These are phyloP conservation scores for Lepiota venenata DNA, from an alignment of 768 basidiomycete species.

Conservation along the genomic window DNA sequence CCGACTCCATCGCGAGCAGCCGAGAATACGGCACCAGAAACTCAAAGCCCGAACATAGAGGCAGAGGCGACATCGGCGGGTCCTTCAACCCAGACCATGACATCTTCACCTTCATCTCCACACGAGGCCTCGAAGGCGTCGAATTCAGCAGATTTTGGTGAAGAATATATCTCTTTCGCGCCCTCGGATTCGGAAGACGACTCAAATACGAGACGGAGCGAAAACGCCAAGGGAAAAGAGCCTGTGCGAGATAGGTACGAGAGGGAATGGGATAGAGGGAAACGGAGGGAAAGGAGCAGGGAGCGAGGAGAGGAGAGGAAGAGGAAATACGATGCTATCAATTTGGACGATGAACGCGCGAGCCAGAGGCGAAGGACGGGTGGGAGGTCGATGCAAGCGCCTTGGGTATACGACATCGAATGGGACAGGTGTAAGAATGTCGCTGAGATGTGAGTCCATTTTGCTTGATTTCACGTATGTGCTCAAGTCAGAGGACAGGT, in stretches of 20 bases:
- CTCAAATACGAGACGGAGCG: constrained; percentile 2
- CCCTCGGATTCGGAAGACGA: constrained; percentile 2
- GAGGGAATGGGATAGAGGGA: constrained; percentile 41
- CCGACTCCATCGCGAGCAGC: no score
- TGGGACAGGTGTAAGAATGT: constrained; percentile 76
- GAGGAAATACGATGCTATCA: constrained; percentile 26
- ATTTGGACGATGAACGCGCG: constrained; percentile 46
- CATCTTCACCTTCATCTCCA: neutral
- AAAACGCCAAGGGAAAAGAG: constrained; percentile 12
- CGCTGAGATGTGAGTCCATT: constrained; percentile 70
- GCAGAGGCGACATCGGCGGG: neutral
- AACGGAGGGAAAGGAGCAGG: constrained; percentile 17
- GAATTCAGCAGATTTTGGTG: neutral
- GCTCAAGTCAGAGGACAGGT: constrained; percentile 39
- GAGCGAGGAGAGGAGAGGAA: constrained; percentile 20
- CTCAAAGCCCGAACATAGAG: no score
- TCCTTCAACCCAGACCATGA: neutral
- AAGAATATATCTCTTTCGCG: constrained; percentile 4
- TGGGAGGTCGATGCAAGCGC: constrained; percentile 52
- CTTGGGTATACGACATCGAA: constrained; percentile 71
- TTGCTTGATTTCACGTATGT: constrained; percentile 2
- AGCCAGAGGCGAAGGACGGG: constrained; percentile 52
- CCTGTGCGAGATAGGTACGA: constrained; percentile 12
- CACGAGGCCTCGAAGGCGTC: neutral
- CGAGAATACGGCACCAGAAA: no score